Conservation (phyloP, 1,284 basidiomycete genomes). For the Rhodotorula sp. region DNA sequence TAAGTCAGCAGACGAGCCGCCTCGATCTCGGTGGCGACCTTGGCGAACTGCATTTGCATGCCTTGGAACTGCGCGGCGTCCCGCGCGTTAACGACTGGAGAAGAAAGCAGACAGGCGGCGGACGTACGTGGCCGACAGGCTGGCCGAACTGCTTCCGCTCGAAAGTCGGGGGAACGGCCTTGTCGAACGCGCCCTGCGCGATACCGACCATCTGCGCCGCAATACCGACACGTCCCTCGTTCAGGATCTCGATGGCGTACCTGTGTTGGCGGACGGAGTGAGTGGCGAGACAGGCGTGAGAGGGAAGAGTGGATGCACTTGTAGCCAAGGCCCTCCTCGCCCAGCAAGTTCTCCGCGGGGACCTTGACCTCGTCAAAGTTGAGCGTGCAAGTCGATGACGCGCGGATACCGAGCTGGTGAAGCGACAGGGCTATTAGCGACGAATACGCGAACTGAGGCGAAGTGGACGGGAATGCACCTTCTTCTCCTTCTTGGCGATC, state of each 20-base stretch:
- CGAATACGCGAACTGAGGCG: too few species aligned
- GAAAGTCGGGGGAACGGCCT: conserved; percentile 88
- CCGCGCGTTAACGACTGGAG: too few species aligned
- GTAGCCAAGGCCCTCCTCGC: conserved; percentile 91
- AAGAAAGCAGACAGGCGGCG: not conserved
- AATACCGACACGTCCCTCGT: conserved; percentile 94
- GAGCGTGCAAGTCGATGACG: conserved; percentile 94
- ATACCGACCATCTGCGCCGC: conserved; percentile 81
- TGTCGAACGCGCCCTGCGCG: conserved; percentile 94
- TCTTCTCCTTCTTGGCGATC: conserved; percentile 98
- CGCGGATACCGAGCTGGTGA: conserved; percentile 76
- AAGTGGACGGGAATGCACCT: conserved; percentile 53
- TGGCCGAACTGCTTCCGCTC: conserved; percentile 92
- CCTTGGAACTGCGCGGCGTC: conserved; percentile 69
- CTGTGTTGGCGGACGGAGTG: conserved; percentile 13
- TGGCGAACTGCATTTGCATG: conserved; percentile 92
- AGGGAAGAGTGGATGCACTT: conserved; percentile 57
- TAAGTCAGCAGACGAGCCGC: conserved; percentile 90
- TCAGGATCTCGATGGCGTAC: conserved; percentile 89
- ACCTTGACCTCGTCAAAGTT: conserved; percentile 94
- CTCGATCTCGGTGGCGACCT: conserved; percentile 63
- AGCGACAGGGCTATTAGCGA: not conserved
- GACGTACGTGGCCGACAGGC: conserved; percentile 63
- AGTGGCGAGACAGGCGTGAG: not conserved
- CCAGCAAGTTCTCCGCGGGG: conserved; percentile 89